Conservation (phyloP, 371 early-diverging fungal genomes). For the Mucor piriformis region DNA sequence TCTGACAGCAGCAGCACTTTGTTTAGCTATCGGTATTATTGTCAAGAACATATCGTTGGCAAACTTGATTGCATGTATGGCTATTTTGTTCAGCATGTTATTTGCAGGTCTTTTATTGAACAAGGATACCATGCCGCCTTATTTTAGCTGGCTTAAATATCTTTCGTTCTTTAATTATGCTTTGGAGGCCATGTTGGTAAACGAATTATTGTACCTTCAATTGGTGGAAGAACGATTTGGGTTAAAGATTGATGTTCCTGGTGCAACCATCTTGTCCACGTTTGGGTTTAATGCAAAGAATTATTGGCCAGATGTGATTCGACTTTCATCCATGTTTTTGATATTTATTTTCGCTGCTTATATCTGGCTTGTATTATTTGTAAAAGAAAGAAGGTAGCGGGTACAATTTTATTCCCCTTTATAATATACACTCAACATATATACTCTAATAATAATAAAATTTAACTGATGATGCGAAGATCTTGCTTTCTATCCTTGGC, state of each 20-base stretch:
- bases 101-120: slow-evolving; percentile 91
- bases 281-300: slow-evolving; percentile 89
- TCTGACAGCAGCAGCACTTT: slow-evolving; percentile 78
- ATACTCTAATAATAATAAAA: too few relatives aligned
- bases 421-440: too few relatives aligned
- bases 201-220: slow-evolving; percentile 79
- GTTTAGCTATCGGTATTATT: slow-evolving; percentile 79
- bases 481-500: slow-evolving; percentile 59
- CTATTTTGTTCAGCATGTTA: slow-evolving; percentile 88
- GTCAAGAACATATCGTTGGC: slow-evolving; percentile 80
- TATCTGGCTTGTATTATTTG: slow-evolving; percentile 80
- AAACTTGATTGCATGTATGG: slow-evolving; percentile 75
- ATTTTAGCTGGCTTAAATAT: slow-evolving; percentile 79
- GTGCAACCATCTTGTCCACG: slow-evolving; percentile 82
- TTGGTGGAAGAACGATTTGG: slow-evolving; percentile 83
- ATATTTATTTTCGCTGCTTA: slow-evolving; percentile 72
- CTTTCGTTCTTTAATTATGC: slow-evolving; percentile 89
- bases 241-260: slow-evolving; percentile 84
- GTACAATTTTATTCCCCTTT: slow-evolving; percentile 20
- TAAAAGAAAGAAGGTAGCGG: slow-evolving; percentile 85
- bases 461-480: slow-evolving; percentile 15
- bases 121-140: slow-evolving; percentile 79
- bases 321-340: slow-evolving; percentile 62
- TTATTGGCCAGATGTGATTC: slow-evolving; percentile 84
- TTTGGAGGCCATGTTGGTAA: slow-evolving; percentile 87